A percentile compares a stretch with the other conserved stretches of the same genome.
phyloP scores from a whole-genome alignment of 805 yeast species.

The Cyberlindnera euphorbiiphila region DNA sequence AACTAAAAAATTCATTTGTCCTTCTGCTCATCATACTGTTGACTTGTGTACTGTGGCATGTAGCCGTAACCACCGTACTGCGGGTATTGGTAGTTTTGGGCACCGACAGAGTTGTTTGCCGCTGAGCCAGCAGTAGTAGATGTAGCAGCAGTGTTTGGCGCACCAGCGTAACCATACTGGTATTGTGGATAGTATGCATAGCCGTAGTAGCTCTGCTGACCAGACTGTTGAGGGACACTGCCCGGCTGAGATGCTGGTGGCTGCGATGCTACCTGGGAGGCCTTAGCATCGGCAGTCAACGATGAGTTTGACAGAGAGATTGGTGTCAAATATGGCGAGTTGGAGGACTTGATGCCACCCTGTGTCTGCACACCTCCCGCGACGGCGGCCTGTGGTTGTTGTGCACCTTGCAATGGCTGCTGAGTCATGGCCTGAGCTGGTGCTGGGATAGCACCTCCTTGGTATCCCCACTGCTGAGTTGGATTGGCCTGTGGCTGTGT shows the following conservation, averaged over 20 bases:
- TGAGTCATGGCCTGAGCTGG: slow-evolving; percentile 11
- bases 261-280: slow-evolving; percentile 7
- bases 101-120: slow-evolving; percentile 6
- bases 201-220: slow-evolving; percentile 16
- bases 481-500: slow-evolving; percentile 28
- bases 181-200: slow-evolving; percentile 18
- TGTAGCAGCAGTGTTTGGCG: slow-evolving; percentile 11
- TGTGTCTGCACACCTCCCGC: slow-evolving; percentile 5
- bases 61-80: slow-evolving; percentile 25
- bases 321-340: slow-evolving; percentile 26
- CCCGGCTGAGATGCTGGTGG: slow-evolving; percentile 9
- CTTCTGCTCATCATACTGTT: slow-evolving; percentile 25
- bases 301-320: slow-evolving; percentile 21
- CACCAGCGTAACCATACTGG: slow-evolving; percentile 16
- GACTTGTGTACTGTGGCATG: slow-evolving; percentile 24
- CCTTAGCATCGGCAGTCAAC: slow-evolving; percentile 8
- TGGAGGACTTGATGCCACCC: slow-evolving; percentile 7
- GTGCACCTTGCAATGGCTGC: slow-evolving; percentile 3
- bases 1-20: slow-evolving; percentile 14
- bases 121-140: slow-evolving; percentile 9
- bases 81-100: slow-evolving; percentile 21
- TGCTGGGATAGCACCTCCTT: slow-evolving; percentile 8
- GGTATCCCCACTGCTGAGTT: slow-evolving; percentile 15
- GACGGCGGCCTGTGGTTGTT: slow-evolving; percentile 5
- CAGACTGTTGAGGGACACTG: slow-evolving; percentile 3